These are phyloP conservation scores for Nakaseomyces glabratus DNA, from an alignment of 1,139 yeast species.

Conservation along the genomic window DNA sequence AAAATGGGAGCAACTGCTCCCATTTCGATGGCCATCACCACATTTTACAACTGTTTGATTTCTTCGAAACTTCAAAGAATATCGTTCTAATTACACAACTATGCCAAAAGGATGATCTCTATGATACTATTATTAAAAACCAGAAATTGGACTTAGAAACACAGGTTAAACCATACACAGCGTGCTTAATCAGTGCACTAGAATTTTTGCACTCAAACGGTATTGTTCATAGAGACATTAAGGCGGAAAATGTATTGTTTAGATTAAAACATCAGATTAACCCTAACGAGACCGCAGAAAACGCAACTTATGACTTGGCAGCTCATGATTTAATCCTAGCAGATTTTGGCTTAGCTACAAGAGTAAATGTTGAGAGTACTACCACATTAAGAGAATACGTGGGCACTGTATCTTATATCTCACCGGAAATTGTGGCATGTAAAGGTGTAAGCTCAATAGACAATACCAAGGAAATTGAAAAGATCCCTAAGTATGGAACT, in stretches of 20 bases:
- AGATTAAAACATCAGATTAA: slow-evolving; percentile 15
- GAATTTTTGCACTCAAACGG: slow-evolving; percentile 61
- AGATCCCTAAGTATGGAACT: slow-evolving; percentile 37
- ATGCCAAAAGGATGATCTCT: slow-evolving; percentile 61
- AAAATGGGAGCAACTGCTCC: slow-evolving; percentile 6
- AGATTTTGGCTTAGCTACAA: slow-evolving; percentile 53
- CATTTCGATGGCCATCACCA: slow-evolving; percentile 42
- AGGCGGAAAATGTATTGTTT: slow-evolving; percentile 78
- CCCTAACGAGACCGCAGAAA: slow-evolving; percentile 8
- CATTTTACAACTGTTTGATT: slow-evolving; percentile 56
- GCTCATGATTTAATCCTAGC: slow-evolving; percentile 52
- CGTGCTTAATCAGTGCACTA: slow-evolving; percentile 45
- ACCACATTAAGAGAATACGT: slow-evolving; percentile 37
- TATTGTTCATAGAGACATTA: slow-evolving; percentile 78
- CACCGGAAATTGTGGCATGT: slow-evolving; percentile 54
- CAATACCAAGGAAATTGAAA: slow-evolving; percentile 13
- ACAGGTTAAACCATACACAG: slow-evolving; percentile 40
- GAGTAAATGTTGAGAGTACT: slow-evolving; percentile 11
- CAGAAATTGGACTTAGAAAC: slow-evolving; percentile 39
- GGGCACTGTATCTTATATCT: slow-evolving; percentile 71
- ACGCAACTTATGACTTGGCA: slow-evolving; percentile 19
- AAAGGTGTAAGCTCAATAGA: slow-evolving; percentile 32
- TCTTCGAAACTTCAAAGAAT: slow-evolving; percentile 55
- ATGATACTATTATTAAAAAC: slow-evolving; percentile 45
- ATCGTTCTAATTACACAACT: slow-evolving; percentile 58